phyloP scores from a whole-genome alignment of 371 early-diverging fungal species.

The Ordospora pajunii region DNA sequence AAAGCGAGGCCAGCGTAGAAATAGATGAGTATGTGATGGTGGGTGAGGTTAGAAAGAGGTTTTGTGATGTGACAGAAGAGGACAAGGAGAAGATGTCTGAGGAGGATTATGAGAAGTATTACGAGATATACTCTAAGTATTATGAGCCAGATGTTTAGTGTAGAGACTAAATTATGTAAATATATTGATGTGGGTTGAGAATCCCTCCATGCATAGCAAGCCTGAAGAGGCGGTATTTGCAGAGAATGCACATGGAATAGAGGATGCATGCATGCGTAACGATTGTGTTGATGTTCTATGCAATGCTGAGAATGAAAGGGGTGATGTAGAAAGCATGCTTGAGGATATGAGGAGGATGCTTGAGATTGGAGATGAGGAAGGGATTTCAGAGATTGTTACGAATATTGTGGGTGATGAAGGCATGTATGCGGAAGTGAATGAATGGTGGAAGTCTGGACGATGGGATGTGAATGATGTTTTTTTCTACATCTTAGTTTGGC shows the following conservation, averaged over 20 bases:
- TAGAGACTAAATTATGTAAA: too few relatives aligned
- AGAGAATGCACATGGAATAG: not conserved
- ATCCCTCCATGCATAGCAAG: not conserved
- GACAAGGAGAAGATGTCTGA: constrained; percentile 62
- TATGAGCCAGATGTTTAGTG: not conserved
- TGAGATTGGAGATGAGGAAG: not conserved
- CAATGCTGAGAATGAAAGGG: not conserved
- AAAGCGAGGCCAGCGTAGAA: not conserved
- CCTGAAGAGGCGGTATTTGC: not conserved
- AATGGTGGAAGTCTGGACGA: too few relatives aligned
- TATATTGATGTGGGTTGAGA: too few relatives aligned
- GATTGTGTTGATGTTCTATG: too few relatives aligned
- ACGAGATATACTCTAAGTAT: constrained; percentile 54
- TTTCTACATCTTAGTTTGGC: not conserved
- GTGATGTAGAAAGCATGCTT: not conserved
- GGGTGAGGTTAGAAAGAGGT: constrained; percentile 49
- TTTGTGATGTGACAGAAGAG: constrained; percentile 58
- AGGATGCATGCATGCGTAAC: too few relatives aligned
- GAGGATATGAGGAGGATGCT: not conserved
- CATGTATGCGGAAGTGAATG: too few relatives aligned
- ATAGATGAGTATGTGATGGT: constrained; percentile 46
- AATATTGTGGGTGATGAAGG: not conserved
- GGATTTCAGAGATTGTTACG: not conserved
- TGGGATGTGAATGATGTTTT: too few relatives aligned
- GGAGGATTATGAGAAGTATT: constrained; percentile 62